These are phyloP conservation scores for Trichophyton benhamiae DNA, from an alignment of 2,329 filamentous ascomycete species.

Conservation along the genomic window DNA sequence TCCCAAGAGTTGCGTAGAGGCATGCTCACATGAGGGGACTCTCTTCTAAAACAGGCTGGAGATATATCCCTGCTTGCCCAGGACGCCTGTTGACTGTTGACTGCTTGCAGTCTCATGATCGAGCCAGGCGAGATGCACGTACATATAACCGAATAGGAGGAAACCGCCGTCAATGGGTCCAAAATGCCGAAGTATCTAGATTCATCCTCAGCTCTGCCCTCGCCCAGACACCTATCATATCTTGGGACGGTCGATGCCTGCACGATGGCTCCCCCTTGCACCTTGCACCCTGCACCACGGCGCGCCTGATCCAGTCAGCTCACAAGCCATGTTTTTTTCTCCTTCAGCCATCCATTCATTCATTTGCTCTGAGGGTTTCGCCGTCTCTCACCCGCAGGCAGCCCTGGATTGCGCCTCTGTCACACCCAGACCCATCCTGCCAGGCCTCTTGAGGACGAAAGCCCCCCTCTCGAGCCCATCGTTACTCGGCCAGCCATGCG, in stretches of 20 bases:
- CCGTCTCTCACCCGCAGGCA: not conserved
- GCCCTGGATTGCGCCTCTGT: not conserved
- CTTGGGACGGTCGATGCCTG: not conserved
- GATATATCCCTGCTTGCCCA: not conserved
- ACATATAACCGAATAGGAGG: not conserved
- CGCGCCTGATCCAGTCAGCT: not conserved
- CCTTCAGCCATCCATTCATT: not conserved
- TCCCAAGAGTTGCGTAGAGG: not conserved
- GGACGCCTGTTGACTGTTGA: not conserved
- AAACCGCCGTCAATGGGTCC: not conserved
- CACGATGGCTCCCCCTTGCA: not conserved
- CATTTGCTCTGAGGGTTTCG: not conserved
- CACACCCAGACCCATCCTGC: not conserved
- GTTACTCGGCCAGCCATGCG: not conserved
- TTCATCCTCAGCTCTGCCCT: not conserved
- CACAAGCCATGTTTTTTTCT: not conserved
- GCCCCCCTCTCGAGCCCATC: not conserved
- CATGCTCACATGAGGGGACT: not conserved
- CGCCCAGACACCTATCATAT: not conserved
- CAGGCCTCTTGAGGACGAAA: not conserved
- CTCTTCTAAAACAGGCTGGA: not conserved
- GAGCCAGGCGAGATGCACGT: not conserved
- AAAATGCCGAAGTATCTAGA: not conserved
- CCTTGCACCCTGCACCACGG: not conserved
- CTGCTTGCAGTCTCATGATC: not conserved